Evolutionary conservation across 106 monocot species (phyloP).

Genomic region (Iris macrosiphon): DNA sequence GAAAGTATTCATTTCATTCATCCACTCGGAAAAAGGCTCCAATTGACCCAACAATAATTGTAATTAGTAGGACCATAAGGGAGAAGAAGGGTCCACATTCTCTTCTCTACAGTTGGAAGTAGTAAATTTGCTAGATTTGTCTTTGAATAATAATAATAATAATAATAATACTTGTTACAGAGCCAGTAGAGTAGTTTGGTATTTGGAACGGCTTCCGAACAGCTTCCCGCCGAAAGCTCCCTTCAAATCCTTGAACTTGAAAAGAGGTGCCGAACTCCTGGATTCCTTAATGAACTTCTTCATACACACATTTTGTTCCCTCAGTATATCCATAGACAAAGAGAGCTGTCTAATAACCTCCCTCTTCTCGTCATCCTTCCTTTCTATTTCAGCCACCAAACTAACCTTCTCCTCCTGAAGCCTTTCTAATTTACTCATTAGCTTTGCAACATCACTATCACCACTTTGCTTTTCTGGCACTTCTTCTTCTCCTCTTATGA

Average conservation of each 20-base stretch:
- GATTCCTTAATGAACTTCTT: slow-evolving; percentile 33
- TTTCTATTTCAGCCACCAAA: slow-evolving; percentile 21
- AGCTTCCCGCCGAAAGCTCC: slow-evolving; percentile 26
- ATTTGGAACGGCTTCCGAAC: slow-evolving; percentile 19
- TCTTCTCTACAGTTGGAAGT: no score
- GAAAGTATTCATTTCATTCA: no score
- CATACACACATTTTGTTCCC: slow-evolving; percentile 50
- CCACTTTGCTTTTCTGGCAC: not conserved
- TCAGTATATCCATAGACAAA: slow-evolving; percentile 34
- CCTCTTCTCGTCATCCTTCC: slow-evolving; percentile 86
- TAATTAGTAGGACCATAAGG: no score
- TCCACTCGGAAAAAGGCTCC: no score
- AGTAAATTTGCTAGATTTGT: no score
- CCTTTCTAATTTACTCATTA: slow-evolving; percentile 6
- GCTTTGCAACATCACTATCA: not conserved
- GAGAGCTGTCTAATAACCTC: slow-evolving; percentile 74
- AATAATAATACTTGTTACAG: slow-evolving; percentile 7
- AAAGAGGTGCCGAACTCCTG: slow-evolving; percentile 13
- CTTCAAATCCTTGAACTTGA: slow-evolving; percentile 44
- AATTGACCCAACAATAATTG: no score
- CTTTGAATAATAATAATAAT: no score
- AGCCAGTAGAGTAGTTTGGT: slow-evolving; percentile 12
- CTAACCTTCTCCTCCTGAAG: slow-evolving; percentile 26
- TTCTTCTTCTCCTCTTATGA: not conserved
- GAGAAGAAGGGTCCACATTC: no score